Base-by-base conservation (phyloP, 2,329 filamentous ascomycete species). In the Colletotrichum trifolii region DNA sequence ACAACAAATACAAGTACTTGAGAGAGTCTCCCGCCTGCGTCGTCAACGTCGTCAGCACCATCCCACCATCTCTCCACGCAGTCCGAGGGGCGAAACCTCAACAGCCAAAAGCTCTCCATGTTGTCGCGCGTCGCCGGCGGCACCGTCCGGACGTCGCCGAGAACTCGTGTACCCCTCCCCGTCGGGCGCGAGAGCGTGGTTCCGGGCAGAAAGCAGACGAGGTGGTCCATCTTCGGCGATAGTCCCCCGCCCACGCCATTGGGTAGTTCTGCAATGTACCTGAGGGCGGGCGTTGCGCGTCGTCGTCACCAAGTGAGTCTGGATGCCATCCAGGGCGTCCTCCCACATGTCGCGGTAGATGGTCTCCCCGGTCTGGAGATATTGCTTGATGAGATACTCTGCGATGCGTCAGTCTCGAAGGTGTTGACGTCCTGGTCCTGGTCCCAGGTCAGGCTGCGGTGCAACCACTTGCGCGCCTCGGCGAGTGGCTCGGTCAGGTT, bases 301-400 rank as follows among this genome's bases (percentile, higher is more conserved):
- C 78, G 97, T 97, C 0, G 94, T 94, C 68, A 98, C 83, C 34
- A 99, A 86, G 74, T 98, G 90, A 77, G 96, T 96, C 72, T 94
- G 93, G 60, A 98, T 89, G 52, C 95, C 96, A 13, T 82, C 83
- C 49, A 98, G 82, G 11, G 93, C 85, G 75, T 98, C 91, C 40
- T 94, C 85, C 94, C 96, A 99, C 89, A 98, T 92, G 12, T 96
- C 91, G 68, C 90, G 84, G 77, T 98, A 99, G 13, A 97, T 81
- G 0, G 88, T 83, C 75, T 98, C 95, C 57, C 91, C 92, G 8
- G 96, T 98, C 77, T 98, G 96, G 12, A 97, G 84, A 75, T 97
- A 97, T 76, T 98, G 96, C 81, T 98, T 99, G 82, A 98, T 96
- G 50, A 98, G 87, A 76, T 98, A 98, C 78, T 99, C 93, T 59